These are phyloP conservation scores for Ambrosiella cleistominuta DNA, from an alignment of 2,329 filamentous ascomycete genomes.

Conservation along the genomic window DNA sequence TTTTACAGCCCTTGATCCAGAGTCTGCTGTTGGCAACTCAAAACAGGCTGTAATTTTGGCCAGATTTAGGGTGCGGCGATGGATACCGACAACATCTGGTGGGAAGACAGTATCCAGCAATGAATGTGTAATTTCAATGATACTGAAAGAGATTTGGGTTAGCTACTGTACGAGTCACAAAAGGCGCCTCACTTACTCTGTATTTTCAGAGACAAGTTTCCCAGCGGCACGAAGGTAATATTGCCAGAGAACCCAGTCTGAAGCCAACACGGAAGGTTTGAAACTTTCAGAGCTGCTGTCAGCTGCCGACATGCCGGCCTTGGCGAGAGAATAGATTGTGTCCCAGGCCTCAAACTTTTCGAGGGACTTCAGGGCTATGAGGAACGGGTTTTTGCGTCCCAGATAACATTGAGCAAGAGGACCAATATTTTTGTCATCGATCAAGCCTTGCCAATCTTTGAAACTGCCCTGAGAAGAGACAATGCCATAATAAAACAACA, in stretches of 20 bases:
- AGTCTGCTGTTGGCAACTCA: constrained; percentile 15
- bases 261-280: constrained; percentile 26
- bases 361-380: constrained; percentile 24
- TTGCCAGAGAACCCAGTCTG: constrained; percentile 25
- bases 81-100: constrained; percentile 21
- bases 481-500: constrained; percentile 31
- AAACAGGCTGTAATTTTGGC: constrained; percentile 24
- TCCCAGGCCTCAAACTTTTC: constrained; percentile 25
- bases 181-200: constrained; percentile 7
- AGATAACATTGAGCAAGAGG: constrained; percentile 27
- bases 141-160: constrained; percentile 15
- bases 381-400: constrained; percentile 30
- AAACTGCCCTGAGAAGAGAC: constrained; percentile 26
- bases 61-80: constrained; percentile 23
- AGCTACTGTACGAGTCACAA: constrained; percentile 4
- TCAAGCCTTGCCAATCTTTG: constrained; percentile 25
- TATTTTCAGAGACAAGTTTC: constrained; percentile 4
- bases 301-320: constrained; percentile 24
- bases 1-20: neutral
- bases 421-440: constrained; percentile 24
- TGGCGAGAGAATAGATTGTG: constrained; percentile 26
- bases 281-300: constrained; percentile 21
- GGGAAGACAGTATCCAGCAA: constrained; percentile 19
- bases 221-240: constrained; percentile 19
- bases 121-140: constrained; percentile 17